Conservation (phyloP, 306 rosid species). For the Hippophae gyantsensis region DNA sequence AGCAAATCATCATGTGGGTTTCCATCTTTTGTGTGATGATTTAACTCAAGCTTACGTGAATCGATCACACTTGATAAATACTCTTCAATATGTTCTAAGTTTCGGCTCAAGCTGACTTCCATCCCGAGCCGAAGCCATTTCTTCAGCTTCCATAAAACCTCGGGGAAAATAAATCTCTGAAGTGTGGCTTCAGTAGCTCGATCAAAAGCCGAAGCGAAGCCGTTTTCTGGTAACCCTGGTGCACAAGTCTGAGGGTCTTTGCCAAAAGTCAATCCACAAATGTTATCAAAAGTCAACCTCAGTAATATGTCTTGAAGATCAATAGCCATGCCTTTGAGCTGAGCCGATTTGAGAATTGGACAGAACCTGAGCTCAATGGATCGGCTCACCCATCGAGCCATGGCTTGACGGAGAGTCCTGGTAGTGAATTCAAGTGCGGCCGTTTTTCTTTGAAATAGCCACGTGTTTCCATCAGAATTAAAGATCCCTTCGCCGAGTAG, state of each 20-base stretch:
- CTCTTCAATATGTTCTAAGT: slow-evolving; percentile 52
- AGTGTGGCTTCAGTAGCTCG: slow-evolving; percentile 81
- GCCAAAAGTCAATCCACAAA: slow-evolving; percentile 85
- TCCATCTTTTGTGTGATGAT: slow-evolving; percentile 52
- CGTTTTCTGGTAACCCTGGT: slow-evolving; percentile 40
- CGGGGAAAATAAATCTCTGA: slow-evolving; percentile 68
- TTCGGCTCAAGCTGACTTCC: slow-evolving; percentile 83
- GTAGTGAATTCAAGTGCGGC: slow-evolving; percentile 94
- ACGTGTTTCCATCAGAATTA: slow-evolving; percentile 86
- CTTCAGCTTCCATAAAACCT: slow-evolving; percentile 65
- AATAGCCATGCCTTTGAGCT: slow-evolving; percentile 33
- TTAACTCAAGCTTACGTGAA: slow-evolving; percentile 68
- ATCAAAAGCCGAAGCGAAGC: slow-evolving; percentile 67
- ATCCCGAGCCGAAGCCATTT: slow-evolving; percentile 84
- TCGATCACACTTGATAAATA: slow-evolving; percentile 67
- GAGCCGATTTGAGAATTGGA: slow-evolving; percentile 36
- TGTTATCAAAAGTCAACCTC: slow-evolving; percentile 79
- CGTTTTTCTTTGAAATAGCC: slow-evolving; percentile 83
- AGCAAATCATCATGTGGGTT: slow-evolving; percentile 63
- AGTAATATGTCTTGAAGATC: slow-evolving; percentile 75
- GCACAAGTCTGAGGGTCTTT: slow-evolving; percentile 70
- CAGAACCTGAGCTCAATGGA: slow-evolving; percentile 78
- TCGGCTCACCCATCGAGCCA: slow-evolving; percentile 91
- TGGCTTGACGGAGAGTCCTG: slow-evolving; percentile 79
- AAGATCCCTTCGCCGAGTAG: slow-evolving; percentile 82